These are phyloP conservation scores for Calonectria ilicicola DNA, from an alignment of 2,329 filamentous ascomycete genomes.

Conservation along the genomic window DNA sequence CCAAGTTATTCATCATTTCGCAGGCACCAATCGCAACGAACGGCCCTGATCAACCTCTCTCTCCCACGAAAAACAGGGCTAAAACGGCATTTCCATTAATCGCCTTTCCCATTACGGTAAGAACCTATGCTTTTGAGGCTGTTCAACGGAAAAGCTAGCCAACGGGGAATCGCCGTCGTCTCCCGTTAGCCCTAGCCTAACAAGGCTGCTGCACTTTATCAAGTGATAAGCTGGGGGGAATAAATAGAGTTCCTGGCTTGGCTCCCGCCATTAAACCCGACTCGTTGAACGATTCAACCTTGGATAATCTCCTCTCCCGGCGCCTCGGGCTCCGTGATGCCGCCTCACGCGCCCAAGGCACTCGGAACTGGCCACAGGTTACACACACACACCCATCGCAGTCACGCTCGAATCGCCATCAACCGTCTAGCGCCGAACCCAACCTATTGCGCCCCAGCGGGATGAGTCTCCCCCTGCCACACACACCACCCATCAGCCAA, in stretches of 20 bases:
- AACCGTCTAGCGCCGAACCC: background rate
- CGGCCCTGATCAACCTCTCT: too few species aligned
- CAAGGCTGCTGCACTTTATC: background rate
- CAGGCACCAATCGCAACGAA: too few species aligned
- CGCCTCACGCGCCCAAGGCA: background rate
- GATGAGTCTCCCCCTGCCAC: background rate
- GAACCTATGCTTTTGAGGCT: too few species aligned
- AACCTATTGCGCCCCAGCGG: background rate
- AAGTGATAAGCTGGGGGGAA: background rate
- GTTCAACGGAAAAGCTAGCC: too few species aligned
- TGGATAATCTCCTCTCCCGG: too few species aligned
- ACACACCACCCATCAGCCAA: background rate
- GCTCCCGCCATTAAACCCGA: background rate
- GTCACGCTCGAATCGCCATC: background rate
- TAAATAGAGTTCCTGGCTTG: background rate
- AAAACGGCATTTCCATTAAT: too few species aligned
- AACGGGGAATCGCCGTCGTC: background rate
- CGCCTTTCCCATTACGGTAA: too few species aligned
- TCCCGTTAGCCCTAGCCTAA: background rate
- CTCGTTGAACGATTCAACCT: too few species aligned
- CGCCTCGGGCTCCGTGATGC: background rate
- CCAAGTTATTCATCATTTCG: too few species aligned
- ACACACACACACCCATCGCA: too few species aligned
- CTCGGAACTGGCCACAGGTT: too few species aligned
- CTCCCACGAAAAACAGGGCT: too few species aligned